Conservation (phyloP, 345 rosid species). For the Salix brachista region DNA sequence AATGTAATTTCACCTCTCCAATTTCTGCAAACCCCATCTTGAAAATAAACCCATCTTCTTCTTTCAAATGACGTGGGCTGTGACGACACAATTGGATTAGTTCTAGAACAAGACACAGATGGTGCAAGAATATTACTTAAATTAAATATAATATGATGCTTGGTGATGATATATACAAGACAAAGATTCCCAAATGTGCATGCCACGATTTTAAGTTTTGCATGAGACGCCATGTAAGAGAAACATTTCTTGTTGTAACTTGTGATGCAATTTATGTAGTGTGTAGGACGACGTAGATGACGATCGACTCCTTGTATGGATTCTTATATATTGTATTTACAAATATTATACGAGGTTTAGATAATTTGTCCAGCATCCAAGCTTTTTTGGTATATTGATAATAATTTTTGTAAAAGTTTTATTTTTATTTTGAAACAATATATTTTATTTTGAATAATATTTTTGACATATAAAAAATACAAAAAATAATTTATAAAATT, state of each 20-base stretch:
- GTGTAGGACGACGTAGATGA: background rate
- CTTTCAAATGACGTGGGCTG: constrained; percentile 10
- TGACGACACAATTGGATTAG: background rate
- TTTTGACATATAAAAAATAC: too few relatives aligned
- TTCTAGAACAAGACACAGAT: background rate
- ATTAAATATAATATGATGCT: background rate
- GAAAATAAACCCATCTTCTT: background rate
- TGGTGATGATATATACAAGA: background rate
- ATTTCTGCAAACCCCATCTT: background rate
- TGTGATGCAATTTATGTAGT: constrained; percentile 3
- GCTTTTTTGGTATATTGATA: too few relatives aligned
- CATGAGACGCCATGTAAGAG: background rate
- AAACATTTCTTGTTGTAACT: constrained; percentile 1
- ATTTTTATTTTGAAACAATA: too few relatives aligned
- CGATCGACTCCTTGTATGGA: too few relatives aligned
- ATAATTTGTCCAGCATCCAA: too few relatives aligned
- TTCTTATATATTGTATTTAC: too few relatives aligned
- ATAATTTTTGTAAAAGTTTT: too few relatives aligned
- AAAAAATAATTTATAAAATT: too few relatives aligned
- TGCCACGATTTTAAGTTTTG: background rate
- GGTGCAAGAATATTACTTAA: background rate
- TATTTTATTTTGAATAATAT: too few relatives aligned
- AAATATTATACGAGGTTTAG: too few relatives aligned
- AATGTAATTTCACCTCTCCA: background rate
- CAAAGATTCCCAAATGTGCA: background rate